phyloP scores from a whole-genome alignment of 768 basidiomycete genomes.

The Russula compacta region DNA sequence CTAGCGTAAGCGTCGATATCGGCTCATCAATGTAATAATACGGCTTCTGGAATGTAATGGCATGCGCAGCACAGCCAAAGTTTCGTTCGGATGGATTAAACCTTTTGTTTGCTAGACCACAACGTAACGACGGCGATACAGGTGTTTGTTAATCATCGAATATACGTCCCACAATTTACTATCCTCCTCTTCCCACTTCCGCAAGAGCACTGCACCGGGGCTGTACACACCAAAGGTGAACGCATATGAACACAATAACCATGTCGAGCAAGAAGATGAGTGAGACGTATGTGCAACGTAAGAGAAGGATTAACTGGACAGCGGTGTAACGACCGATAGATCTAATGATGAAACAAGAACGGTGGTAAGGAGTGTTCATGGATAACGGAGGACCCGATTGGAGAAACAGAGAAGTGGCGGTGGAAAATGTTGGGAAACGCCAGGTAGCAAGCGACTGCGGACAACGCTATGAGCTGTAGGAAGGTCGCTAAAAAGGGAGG shows the following conservation, averaged over 20 bases:
- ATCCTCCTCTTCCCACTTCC: not conserved
- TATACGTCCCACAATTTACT: slow-evolving; percentile 3
- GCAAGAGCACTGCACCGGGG: slow-evolving; percentile 14
- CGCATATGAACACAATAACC: slow-evolving; percentile 13
- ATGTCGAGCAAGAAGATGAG: slow-evolving; percentile 13
- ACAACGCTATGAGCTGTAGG: not conserved
- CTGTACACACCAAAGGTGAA: slow-evolving; percentile 12
- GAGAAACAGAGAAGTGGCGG: not conserved
- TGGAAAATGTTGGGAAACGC: not conserved
- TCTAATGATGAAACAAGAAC: slow-evolving; percentile 7
- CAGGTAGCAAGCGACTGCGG: not conserved
- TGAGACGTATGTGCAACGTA: not conserved
- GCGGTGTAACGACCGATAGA: not conserved
- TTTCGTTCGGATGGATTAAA: not conserved
- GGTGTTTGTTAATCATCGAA: slow-evolving; percentile 6
- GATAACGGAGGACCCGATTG: not conserved
- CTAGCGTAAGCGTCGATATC: slow-evolving; percentile 24
- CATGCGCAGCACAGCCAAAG: no score
- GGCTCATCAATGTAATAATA: not conserved
- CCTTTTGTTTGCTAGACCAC: slow-evolving; percentile 2
- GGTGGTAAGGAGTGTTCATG: slow-evolving; percentile 2
- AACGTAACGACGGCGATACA: slow-evolving; percentile 4
- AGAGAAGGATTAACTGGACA: not conserved
- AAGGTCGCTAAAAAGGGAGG: not conserved
- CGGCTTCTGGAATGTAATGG: not conserved